Evolutionary conservation across 352 stramenopile genomes (phyloP).

Genomic region (Phytophthora quininea): DNA sequence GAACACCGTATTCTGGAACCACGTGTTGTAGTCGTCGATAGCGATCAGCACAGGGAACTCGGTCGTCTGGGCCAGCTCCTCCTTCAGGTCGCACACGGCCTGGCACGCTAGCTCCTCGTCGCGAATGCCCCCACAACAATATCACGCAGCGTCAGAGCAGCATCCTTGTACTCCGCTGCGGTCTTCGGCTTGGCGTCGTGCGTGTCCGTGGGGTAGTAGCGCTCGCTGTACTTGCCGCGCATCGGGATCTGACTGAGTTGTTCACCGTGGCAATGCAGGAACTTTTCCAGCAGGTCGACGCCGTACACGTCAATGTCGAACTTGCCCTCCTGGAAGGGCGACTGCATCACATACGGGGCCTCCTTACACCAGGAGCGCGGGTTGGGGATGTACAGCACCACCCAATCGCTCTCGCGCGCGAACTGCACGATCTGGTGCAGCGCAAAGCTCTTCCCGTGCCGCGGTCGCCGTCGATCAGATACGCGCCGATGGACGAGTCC

Average conservation of each 20-base stretch:
- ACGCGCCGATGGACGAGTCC: conserved; percentile 49
- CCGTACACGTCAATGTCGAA: conserved; percentile 88
- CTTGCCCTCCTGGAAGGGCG: conserved; percentile 76
- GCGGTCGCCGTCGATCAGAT: conserved; percentile 83
- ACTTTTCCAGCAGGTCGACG: conserved; percentile 79
- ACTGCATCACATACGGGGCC: conserved; percentile 87
- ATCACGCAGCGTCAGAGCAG: conserved; percentile 73
- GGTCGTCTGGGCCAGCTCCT: conserved; percentile 76
- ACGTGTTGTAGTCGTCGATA: conserved; percentile 90
- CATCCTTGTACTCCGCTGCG: conserved; percentile 52
- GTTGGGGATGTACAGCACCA: conserved; percentile 84
- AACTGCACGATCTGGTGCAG: conserved; percentile 90
- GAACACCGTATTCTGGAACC: conserved; percentile 87
- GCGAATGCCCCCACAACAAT: conserved; percentile 77
- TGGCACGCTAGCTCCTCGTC: conserved; percentile 85
- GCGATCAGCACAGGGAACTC: conserved; percentile 88
- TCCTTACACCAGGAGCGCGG: conserved; percentile 81
- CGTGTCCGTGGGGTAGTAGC: conserved; percentile 77
- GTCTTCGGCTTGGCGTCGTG: conserved; percentile 81
- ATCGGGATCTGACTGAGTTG: conserved; percentile 71
- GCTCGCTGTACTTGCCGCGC: conserved; percentile 74
- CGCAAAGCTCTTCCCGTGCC: conserved; percentile 86
- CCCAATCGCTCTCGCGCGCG: conserved; percentile 84
- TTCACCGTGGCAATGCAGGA: conserved; percentile 75
- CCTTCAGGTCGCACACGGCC: conserved; percentile 80